Conservation (phyloP, 176 grass and related monocot genomes). For the Calamus simplicifolius region DNA sequence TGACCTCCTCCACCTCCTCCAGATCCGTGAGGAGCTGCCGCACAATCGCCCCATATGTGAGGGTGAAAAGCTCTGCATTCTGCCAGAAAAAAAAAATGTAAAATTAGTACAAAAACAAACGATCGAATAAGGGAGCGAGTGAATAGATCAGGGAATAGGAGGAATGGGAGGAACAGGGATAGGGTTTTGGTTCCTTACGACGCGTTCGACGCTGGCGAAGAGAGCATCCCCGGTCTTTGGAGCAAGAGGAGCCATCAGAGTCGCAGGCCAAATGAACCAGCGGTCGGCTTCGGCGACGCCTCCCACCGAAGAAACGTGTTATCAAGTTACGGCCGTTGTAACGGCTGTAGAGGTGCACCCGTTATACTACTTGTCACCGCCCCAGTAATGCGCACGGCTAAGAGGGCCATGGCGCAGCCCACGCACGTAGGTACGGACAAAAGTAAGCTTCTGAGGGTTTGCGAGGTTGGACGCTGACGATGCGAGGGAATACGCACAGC, state of each 20-base stretch:
- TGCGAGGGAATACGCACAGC: too few species aligned
- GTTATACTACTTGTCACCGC: too few species aligned
- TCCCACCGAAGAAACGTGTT: too few species aligned
- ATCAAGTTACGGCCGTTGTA: too few species aligned
- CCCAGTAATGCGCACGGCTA: too few species aligned
- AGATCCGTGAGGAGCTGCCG: conserved; percentile 96
- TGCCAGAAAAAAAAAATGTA: conserved; percentile 8
- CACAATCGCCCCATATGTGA: conserved; percentile 94
- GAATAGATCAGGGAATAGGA: neutral
- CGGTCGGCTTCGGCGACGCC: too few species aligned
- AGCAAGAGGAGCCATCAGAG: conserved; percentile 35
- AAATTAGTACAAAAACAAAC: neutral
- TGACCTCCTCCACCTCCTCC: conserved; percentile 99
- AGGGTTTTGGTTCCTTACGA: conserved; percentile 42
- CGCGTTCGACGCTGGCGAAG: conserved; percentile 93
- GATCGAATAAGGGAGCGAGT: neutral
- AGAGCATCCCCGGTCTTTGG: conserved; percentile 83
- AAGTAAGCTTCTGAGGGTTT: too few species aligned
- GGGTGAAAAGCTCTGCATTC: conserved; percentile 97
- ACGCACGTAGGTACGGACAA: too few species aligned
- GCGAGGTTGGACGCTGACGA: too few species aligned
- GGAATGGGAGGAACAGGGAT: neutral
- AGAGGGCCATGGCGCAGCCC: too few species aligned
- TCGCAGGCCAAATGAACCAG: too few species aligned
- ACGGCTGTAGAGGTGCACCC: too few species aligned